A percentile compares a stretch with the other conserved stretches of the same genome.
Conservation (phyloP, 2,329 filamentous ascomycete genomes). For the Hymenoscyphus fructigenus region DNA sequence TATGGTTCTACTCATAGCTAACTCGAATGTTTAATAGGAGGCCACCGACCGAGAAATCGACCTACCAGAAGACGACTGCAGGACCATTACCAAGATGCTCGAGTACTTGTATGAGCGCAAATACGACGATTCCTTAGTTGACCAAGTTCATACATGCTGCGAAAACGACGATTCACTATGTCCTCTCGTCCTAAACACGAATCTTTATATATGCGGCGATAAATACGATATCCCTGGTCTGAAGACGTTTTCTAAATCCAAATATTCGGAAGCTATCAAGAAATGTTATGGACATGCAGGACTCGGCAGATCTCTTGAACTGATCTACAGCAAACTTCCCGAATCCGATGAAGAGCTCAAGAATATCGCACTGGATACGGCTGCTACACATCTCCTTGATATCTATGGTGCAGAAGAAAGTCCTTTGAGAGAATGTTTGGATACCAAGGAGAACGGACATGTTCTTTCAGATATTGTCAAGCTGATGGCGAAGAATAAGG, state of each 20-base stretch:
- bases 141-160: no score
- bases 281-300: not conserved
- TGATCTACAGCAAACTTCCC: not conserved
- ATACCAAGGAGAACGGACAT: not conserved
- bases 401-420: not conserved
- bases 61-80: not conserved
- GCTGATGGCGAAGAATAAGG: not conserved
- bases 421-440: not conserved
- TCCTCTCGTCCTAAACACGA: not conserved
- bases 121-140: not conserved
- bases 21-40: not conserved
- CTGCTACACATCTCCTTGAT: not conserved
- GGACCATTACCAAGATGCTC: not conserved
- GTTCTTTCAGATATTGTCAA: not conserved
- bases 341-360: not conserved
- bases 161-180: not conserved
- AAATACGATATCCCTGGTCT: slow-evolving; percentile 1
- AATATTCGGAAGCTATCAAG: not conserved
- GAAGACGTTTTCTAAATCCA: not conserved
- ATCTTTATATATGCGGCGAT: not conserved
- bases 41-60: not conserved
- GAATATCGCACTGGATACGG: not conserved
- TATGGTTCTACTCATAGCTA: no score
- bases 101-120: not conserved
- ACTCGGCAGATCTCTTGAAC: not conserved